These are phyloP conservation scores for Guadua angustifolia DNA, from an alignment of 176 grass and related monocot genomes.

Conservation along the genomic window DNA sequence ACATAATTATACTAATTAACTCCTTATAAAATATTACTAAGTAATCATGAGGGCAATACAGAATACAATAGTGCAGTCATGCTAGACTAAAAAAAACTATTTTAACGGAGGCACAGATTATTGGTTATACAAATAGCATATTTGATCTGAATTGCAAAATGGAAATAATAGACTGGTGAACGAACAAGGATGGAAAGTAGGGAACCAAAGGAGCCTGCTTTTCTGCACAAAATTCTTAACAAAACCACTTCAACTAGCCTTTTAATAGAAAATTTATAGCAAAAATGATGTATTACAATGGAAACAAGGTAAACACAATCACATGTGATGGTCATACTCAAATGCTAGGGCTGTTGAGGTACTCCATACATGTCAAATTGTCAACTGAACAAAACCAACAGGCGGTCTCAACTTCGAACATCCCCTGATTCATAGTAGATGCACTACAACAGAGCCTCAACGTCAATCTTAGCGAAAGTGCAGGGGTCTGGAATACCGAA, in stretches of 20 bases:
- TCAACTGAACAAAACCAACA: conserved; percentile 15
- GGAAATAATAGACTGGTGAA: too few species aligned
- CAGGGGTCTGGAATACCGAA: conserved; percentile 90
- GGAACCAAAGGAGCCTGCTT: too few species aligned
- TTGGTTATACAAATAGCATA: too few species aligned
- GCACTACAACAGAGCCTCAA: conserved; percentile 69
- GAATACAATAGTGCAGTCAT: too few species aligned
- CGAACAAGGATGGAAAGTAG: too few species aligned
- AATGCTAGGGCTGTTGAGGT: not conserved
- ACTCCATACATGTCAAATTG: conserved; percentile 19
- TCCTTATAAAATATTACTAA: too few species aligned
- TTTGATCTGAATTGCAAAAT: too few species aligned
- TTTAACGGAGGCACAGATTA: too few species aligned
- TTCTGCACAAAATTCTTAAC: not conserved
- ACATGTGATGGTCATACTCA: not conserved
- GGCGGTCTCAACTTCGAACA: not conserved
- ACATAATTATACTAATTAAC: too few species aligned
- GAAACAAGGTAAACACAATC: not conserved
- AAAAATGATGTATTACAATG: conserved; percentile 9
- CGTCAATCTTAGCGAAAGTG: conserved; percentile 81
- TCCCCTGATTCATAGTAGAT: not conserved
- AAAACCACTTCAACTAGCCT: not conserved
- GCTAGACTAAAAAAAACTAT: too few species aligned
- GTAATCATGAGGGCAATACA: too few species aligned
- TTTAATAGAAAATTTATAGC: not conserved